Evolutionary conservation across 2,329 filamentous ascomycete genomes (phyloP).

Genomic region (Neoscytalidium dimidiatum): DNA sequence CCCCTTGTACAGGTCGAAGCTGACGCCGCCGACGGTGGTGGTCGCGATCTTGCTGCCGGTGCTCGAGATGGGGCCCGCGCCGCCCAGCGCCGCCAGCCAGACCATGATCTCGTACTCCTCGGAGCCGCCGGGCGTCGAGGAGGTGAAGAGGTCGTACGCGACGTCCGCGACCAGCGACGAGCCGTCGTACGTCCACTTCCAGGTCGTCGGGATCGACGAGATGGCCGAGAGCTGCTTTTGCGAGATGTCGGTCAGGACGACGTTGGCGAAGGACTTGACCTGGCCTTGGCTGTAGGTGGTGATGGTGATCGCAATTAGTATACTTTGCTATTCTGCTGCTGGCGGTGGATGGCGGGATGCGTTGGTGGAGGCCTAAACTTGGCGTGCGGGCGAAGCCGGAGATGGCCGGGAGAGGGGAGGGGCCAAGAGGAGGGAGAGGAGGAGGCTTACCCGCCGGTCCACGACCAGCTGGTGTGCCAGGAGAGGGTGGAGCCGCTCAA

Average conservation of each 20-base stretch:
- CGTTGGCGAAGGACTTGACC: conserved; percentile 49
- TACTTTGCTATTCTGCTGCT: too few species aligned
- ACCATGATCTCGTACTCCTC: conserved; percentile 68
- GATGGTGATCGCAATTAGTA: too few species aligned
- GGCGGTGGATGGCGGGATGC: too few species aligned
- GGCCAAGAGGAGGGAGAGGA: not conserved
- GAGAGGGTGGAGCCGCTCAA: conserved; percentile 39
- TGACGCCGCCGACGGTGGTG: conserved; percentile 53
- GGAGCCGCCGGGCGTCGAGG: conserved; percentile 46
- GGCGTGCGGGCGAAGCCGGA: too few species aligned
- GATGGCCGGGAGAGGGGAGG: too few species aligned
- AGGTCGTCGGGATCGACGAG: conserved; percentile 46
- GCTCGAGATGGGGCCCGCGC: conserved; percentile 60
- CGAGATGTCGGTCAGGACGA: conserved; percentile 35
- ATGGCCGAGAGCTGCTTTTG: conserved; percentile 38
- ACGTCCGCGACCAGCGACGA: conserved; percentile 57
- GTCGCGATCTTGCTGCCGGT: conserved; percentile 57
- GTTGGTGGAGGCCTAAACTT: too few species aligned
- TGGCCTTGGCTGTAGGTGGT: conserved; percentile 26
- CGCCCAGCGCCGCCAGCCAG: conserved; percentile 61
- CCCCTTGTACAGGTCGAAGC: conserved; percentile 64
- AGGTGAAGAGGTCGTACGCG: conserved; percentile 64
- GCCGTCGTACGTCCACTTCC: conserved; percentile 54
- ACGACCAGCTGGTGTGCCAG: conserved; percentile 50
- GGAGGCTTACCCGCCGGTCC: conserved; percentile 41